phyloP scores from a whole-genome alignment of 1,139 yeast genomes.

The Suhomyces bribrorum region DNA sequence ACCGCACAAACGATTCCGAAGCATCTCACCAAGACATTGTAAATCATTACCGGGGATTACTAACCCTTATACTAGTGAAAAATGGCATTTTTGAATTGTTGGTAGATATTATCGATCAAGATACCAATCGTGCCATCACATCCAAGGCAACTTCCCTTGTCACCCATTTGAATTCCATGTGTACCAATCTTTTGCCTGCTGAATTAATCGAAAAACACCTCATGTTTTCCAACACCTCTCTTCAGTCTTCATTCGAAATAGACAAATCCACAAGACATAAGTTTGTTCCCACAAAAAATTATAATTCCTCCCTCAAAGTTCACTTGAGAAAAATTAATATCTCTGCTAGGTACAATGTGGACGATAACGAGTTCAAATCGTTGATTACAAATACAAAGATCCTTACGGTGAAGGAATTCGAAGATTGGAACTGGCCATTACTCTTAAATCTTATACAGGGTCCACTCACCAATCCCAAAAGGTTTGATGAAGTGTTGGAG shows the following conservation, averaged over 20 bases:
- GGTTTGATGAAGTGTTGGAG: constrained; percentile 75
- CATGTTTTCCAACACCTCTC: constrained; percentile 13
- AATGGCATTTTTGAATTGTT: constrained; percentile 59
- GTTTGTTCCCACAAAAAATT: constrained; percentile 29
- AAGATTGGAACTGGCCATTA: constrained; percentile 87
- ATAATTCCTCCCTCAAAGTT: constrained; percentile 14
- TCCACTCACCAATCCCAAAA: constrained; percentile 67
- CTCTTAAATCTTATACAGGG: constrained; percentile 73
- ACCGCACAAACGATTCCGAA: neutral
- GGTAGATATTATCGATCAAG: constrained; percentile 47
- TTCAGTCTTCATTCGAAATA: constrained; percentile 33
- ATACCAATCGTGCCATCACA: constrained; percentile 45
- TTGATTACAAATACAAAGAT: constrained; percentile 71
- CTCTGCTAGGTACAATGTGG: constrained; percentile 47
- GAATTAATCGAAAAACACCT: constrained; percentile 24
- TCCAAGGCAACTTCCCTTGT: constrained; percentile 65
- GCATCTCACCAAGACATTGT: constrained; percentile 23
- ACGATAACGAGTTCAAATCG: constrained; percentile 69
- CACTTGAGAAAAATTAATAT: constrained; percentile 8
- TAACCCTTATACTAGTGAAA: constrained; percentile 54
- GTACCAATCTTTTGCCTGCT: constrained; percentile 55
- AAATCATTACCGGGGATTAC: constrained; percentile 65
- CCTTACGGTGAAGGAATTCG: constrained; percentile 72
- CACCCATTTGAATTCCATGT: constrained; percentile 60
- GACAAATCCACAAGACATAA: constrained; percentile 40